Evolutionary conservation across 805 yeast genomes (phyloP).

Genomic region (Clavispora fructus): DNA sequence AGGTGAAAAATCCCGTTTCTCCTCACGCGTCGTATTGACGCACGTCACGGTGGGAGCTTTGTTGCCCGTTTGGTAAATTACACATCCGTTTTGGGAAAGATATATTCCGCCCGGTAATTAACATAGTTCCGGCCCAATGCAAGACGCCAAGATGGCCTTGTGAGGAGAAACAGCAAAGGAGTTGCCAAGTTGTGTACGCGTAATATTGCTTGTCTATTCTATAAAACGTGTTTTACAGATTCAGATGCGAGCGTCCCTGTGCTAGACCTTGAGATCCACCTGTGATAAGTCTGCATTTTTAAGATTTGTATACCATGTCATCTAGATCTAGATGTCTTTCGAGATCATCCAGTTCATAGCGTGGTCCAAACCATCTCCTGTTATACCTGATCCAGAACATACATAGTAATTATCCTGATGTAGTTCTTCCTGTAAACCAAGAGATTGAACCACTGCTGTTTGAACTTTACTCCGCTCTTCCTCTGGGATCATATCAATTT

Average conservation of each 20-base stretch:
- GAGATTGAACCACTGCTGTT: slow-evolving; percentile 5
- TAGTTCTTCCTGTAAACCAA: slow-evolving; percentile 8
- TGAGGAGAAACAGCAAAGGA: not conserved
- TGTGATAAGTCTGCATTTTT: not conserved
- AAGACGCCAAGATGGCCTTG: not conserved
- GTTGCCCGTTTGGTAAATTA: not conserved
- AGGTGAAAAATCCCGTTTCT: not conserved
- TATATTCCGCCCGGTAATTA: not conserved
- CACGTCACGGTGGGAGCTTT: not conserved
- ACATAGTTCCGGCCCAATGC: not conserved
- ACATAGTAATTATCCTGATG: slow-evolving; percentile 23
- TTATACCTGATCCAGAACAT: slow-evolving; percentile 28
- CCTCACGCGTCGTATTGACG: not conserved
- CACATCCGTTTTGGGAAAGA: not conserved
- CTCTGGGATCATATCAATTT: slow-evolving; percentile 52
- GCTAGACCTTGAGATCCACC: not conserved
- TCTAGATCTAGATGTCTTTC: not conserved
- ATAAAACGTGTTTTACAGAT: not conserved
- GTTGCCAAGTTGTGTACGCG: not conserved
- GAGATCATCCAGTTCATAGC: slow-evolving; percentile 23
- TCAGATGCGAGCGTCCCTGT: not conserved
- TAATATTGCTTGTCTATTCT: not conserved
- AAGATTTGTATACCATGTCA: not conserved
- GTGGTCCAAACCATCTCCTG: slow-evolving; percentile 25
- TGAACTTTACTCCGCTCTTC: slow-evolving; percentile 15